Conservation (phyloP, 805 yeast species). For the Lipomyces starkeyi region DNA sequence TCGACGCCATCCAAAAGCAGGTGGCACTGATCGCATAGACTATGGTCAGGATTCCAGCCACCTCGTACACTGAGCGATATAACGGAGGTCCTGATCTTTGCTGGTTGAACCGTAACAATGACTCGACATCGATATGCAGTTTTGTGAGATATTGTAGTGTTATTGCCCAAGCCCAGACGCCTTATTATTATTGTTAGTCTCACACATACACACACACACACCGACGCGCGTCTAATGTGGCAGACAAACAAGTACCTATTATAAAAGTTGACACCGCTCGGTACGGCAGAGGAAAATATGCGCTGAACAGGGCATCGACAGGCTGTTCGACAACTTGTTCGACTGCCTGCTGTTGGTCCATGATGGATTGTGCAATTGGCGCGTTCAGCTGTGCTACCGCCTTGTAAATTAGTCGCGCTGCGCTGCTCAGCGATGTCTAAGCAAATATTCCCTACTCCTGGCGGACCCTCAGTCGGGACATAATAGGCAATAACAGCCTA, state of each 20-base stretch:
- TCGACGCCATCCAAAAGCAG: slow-evolving; percentile 42
- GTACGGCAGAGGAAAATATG: slow-evolving; percentile 56
- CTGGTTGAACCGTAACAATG: slow-evolving; percentile 36
- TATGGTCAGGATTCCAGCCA: slow-evolving; percentile 45
- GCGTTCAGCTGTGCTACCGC: not conserved
- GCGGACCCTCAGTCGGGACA: not conserved
- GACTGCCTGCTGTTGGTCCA: not conserved
- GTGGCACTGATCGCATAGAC: slow-evolving; percentile 41
- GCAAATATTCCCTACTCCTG: not conserved
- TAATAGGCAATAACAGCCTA: not conserved
- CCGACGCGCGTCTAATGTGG: no score
- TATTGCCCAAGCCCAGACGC: slow-evolving; percentile 47
- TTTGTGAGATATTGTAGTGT: slow-evolving; percentile 41
- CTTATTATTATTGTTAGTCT: slow-evolving; percentile 28
- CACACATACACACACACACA: no score
- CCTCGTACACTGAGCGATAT: slow-evolving; percentile 48
- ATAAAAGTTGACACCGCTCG: slow-evolving; percentile 42
- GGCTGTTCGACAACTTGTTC: slow-evolving; percentile 7
- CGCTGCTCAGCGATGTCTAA: not conserved
- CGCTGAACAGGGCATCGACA: slow-evolving; percentile 43
- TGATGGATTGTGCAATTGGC: not conserved
- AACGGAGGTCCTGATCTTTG: slow-evolving; percentile 39
- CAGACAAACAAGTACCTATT: slow-evolving; percentile 22
- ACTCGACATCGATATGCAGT: slow-evolving; percentile 41
- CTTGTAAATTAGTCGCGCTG: not conserved